A percentile compares a stretch with the other conserved stretches of the same genome.
Evolutionary conservation across 306 rosid species (phyloP).

Genomic region (Cicer yamashitae): DNA sequence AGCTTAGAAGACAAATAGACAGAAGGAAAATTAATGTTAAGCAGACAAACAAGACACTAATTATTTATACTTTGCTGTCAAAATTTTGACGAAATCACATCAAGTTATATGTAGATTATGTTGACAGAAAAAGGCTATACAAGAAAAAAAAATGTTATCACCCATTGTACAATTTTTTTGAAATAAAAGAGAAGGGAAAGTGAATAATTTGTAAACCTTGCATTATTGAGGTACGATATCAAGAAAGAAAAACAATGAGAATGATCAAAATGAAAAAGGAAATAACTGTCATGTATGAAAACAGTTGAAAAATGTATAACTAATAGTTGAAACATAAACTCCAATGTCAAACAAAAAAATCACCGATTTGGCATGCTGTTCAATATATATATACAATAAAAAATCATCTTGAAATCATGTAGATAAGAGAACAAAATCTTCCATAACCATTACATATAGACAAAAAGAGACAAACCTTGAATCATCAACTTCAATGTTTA

Average conservation of each 20-base stretch:
- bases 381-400: background rate
- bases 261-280: background rate
- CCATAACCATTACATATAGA: conserved; percentile 24
- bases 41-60: background rate
- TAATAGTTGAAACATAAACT: conserved; percentile 36
- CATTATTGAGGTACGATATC: conserved; percentile 5
- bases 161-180: background rate
- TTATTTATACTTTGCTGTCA: conserved; percentile 16
- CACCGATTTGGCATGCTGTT: conserved; percentile 8
- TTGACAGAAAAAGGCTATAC: background rate
- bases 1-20: conserved; percentile 17
- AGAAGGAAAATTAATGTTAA: background rate
- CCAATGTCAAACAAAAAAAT: background rate
- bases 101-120: conserved; percentile 27
- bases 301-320: conserved; percentile 22
- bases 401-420: background rate
- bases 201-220: conserved; percentile 18
- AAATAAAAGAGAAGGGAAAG: conserved; percentile 1
- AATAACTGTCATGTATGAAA: conserved; percentile 18
- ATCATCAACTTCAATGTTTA: conserved; percentile 85
- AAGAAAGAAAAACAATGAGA: conserved; percentile 8
- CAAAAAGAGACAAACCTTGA: conserved; percentile 64
- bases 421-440: conserved; percentile 10
- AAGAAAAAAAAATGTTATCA: conserved; percentile 19
- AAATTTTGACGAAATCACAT: conserved; percentile 29